Evolutionary conservation across 2,329 filamentous ascomycete species (phyloP).

Genomic region (Pseudopyricularia cyperi): DNA sequence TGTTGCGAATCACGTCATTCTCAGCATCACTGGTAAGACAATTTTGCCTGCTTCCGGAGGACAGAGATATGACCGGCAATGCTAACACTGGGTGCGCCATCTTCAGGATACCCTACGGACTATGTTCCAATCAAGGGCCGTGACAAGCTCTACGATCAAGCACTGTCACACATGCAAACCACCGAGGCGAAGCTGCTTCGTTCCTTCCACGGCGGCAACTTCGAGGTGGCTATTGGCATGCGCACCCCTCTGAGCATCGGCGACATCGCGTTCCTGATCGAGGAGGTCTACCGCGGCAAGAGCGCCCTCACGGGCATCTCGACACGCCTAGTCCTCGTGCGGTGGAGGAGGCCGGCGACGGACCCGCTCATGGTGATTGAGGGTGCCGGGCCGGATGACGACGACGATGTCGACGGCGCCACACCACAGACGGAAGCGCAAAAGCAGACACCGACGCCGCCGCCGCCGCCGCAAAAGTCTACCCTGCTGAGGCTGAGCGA

Average conservation of each 20-base stretch:
- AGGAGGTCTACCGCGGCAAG: slow-evolving; percentile 76
- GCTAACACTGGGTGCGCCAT: background rate
- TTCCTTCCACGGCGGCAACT: slow-evolving; percentile 25
- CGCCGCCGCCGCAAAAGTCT: slow-evolving; percentile 58
- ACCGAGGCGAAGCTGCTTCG: slow-evolving; percentile 65
- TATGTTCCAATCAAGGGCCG: slow-evolving; percentile 70
- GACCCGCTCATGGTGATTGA: slow-evolving; percentile 50
- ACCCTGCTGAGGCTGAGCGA: slow-evolving; percentile 57
- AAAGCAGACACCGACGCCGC: slow-evolving; percentile 13
- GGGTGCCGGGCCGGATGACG: slow-evolving; percentile 20
- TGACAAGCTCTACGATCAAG: slow-evolving; percentile 84
- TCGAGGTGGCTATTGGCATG: slow-evolving; percentile 50
- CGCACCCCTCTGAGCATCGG: slow-evolving; percentile 65
- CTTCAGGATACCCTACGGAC: slow-evolving; percentile 66
- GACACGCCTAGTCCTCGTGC: slow-evolving; percentile 64
- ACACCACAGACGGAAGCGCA: too few species aligned
- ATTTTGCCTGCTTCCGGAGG: slow-evolving; percentile 6
- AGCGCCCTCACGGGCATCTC: slow-evolving; percentile 73
- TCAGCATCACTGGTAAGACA: slow-evolving; percentile 46
- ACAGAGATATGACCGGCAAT: background rate
- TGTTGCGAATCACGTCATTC: slow-evolving; percentile 83
- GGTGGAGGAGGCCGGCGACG: slow-evolving; percentile 56
- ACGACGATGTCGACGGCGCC: background rate
- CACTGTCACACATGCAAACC: slow-evolving; percentile 62
- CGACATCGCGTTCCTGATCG: slow-evolving; percentile 77